These are phyloP conservation scores for Akebia trifoliata DNA, from an alignment of 164 flowering plant genomes.

Conservation along the genomic window DNA sequence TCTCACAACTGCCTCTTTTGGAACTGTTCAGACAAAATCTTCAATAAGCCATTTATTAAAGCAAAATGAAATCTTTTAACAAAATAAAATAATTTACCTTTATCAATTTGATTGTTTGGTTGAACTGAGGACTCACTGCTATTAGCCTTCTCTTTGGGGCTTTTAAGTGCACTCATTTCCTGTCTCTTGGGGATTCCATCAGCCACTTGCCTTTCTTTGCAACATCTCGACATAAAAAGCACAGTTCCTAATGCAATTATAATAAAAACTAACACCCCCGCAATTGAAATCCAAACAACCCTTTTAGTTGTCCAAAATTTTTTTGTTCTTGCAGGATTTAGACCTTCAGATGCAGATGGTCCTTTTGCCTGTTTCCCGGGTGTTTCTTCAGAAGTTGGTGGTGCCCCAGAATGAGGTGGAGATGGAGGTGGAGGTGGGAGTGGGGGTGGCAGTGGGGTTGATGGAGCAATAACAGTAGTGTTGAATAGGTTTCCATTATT, in stretches of 20 bases:
- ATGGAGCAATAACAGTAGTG: slow-evolving; percentile 35
- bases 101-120: slow-evolving; percentile 20
- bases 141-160: slow-evolving; percentile 23
- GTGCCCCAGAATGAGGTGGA: slow-evolving; percentile 27
- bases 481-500: slow-evolving; percentile 79
- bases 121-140: slow-evolving; percentile 21
- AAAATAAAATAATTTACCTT: slow-evolving; percentile 30
- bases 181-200: slow-evolving; percentile 21
- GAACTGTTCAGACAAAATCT: slow-evolving; percentile 7
- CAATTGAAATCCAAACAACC: slow-evolving; percentile 33
- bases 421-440: slow-evolving; percentile 30
- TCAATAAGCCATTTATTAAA: neutral
- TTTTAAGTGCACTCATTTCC: slow-evolving; percentile 17
- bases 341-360: slow-evolving; percentile 22
- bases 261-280: slow-evolving; percentile 28
- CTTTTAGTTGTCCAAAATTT: slow-evolving; percentile 30
- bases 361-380: slow-evolving; percentile 27
- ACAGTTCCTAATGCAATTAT: slow-evolving; percentile 32
- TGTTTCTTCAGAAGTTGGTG: slow-evolving; percentile 35
- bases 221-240: slow-evolving; percentile 30
- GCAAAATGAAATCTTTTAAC: neutral
- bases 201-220: slow-evolving; percentile 24
- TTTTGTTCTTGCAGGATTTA: slow-evolving; percentile 13
- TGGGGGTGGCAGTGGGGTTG: slow-evolving; percentile 39
- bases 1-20: slow-evolving; percentile 26